These are phyloP conservation scores for Bombardia bombarda DNA, from an alignment of 495 filamentous ascomycete species.

Conservation along the genomic window DNA sequence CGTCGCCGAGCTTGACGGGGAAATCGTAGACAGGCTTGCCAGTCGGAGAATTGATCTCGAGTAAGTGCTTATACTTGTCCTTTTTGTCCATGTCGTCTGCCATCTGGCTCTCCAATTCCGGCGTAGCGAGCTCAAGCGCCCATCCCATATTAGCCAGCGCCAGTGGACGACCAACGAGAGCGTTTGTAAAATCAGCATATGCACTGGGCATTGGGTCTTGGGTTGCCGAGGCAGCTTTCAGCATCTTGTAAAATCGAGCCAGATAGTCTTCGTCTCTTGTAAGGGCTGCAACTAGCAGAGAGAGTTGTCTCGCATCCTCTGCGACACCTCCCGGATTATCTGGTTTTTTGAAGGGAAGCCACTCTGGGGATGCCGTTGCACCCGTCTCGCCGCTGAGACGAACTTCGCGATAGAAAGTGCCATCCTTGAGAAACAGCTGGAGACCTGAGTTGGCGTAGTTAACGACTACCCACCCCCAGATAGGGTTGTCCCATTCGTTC, in stretches of 20 bases:
- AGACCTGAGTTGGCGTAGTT: slow-evolving; percentile 43
- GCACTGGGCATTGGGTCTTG: slow-evolving; percentile 20
- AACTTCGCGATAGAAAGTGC: slow-evolving; percentile 45
- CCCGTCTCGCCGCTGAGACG: slow-evolving; percentile 24
- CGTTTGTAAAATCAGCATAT: slow-evolving; percentile 29
- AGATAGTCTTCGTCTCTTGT: slow-evolving; percentile 28
- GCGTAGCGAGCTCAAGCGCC: slow-evolving; percentile 35
- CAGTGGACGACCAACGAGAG: slow-evolving; percentile 39
- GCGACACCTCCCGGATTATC: slow-evolving; percentile 19
- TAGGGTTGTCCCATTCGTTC: slow-evolving; percentile 31
- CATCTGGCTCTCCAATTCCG: slow-evolving; percentile 5
- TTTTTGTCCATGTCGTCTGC: not conserved
- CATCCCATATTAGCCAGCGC: slow-evolving; percentile 40
- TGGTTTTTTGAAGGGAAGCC: slow-evolving; percentile 28
- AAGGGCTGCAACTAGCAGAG: slow-evolving; percentile 5
- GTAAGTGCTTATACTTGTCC: not conserved
- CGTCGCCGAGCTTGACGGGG: slow-evolving; percentile 35
- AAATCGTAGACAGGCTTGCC: slow-evolving; percentile 22
- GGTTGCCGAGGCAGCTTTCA: slow-evolving; percentile 16
- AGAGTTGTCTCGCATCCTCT: not conserved
- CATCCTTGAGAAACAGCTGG: slow-evolving; percentile 42
- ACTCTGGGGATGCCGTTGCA: slow-evolving; percentile 12
- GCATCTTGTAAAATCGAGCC: slow-evolving; percentile 31
- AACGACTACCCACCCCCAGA: slow-evolving; percentile 48
- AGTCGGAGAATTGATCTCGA: not conserved